phyloP scores from a whole-genome alignment of 164 flowering plant genomes.

The Hamamelis virginiana region DNA sequence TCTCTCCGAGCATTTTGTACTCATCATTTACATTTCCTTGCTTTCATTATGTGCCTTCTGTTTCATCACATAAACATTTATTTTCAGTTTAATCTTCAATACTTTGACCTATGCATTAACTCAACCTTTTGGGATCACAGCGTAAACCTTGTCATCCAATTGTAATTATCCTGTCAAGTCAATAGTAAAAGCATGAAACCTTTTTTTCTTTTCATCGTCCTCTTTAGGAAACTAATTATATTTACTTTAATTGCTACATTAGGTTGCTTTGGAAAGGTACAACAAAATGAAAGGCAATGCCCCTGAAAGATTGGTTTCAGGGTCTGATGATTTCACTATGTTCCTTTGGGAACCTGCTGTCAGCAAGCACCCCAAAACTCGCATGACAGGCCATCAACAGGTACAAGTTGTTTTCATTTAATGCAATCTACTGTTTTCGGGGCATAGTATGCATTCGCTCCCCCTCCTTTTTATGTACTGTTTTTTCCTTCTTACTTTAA shows the following conservation, averaged over 20 bases:
- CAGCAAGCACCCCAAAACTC: constrained; percentile 83
- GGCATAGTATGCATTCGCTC: too few species aligned
- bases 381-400: constrained; percentile 98
- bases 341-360: constrained; percentile 93
- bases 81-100: neutral
- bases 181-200: neutral
- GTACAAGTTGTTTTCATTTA: constrained; percentile 30
- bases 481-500: neutral
- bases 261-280: constrained; percentile 91
- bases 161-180: neutral
- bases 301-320: constrained; percentile 95
- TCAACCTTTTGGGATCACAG: neutral
- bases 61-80: neutral
- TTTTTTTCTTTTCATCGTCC: neutral
- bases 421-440: neutral
- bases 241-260: neutral
- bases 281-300: constrained; percentile 83
- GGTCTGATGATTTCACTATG: constrained; percentile 99
- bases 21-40: neutral
- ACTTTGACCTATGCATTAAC: neutral
- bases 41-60: neutral
- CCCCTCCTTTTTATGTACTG: neutral
- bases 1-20: neutral
- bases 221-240: neutral
- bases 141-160: too few species aligned